Conservation (phyloP, 805 yeast species). For the Zygoascus ofunaensis region DNA sequence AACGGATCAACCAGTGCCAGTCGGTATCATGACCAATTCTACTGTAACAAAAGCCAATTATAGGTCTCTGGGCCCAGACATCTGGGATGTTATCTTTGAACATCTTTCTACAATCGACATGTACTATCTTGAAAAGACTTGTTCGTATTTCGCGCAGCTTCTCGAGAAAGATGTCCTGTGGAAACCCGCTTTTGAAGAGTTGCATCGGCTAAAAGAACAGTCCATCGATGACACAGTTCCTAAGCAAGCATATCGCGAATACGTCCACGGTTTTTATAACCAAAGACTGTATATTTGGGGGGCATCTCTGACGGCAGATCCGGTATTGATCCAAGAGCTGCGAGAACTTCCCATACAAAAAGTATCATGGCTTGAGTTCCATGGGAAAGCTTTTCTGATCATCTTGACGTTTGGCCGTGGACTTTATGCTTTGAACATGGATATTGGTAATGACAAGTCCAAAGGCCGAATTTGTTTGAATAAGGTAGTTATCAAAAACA, state of each 20-base stretch:
- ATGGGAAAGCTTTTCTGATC: neutral
- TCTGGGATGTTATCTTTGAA: neutral
- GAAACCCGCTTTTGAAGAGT: neutral
- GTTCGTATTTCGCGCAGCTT: neutral
- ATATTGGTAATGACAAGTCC: neutral
- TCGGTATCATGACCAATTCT: too few species aligned
- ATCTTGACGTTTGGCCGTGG: neutral
- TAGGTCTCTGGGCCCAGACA: neutral
- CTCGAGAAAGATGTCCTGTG: neutral
- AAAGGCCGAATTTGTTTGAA: neutral
- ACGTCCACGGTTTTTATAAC: neutral
- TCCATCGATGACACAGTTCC: neutral
- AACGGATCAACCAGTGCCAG: too few species aligned
- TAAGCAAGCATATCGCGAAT: too few species aligned
- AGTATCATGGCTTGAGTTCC: neutral
- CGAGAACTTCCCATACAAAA: neutral
- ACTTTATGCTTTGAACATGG: neutral
- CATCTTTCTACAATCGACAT: neutral
- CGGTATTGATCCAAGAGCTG: neutral
- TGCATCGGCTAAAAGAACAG: neutral
- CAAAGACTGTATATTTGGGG: neutral
- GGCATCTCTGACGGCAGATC: neutral
- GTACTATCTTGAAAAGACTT: neutral
- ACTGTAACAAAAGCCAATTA: too few species aligned
- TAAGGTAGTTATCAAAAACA: neutral